Evolutionary conservation across 2,329 filamentous ascomycete species (phyloP), one percentile per base, ranked within the genome.

Genomic region (Venturia aucupariae): DNA sequence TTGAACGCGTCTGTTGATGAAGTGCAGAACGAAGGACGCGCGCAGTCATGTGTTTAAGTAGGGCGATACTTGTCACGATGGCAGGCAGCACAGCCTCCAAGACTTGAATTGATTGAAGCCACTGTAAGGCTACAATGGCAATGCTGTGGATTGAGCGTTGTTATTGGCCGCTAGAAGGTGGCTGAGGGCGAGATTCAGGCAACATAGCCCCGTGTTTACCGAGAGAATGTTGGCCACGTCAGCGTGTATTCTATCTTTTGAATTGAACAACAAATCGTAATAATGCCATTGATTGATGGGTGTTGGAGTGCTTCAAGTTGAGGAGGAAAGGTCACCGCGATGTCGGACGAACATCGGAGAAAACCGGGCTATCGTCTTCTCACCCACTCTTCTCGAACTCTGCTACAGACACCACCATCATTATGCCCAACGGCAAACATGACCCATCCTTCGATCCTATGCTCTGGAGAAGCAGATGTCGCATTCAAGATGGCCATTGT

Each of bases 21-120:
- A 39, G 22, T 38, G 24, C 22, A 38, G 17, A 27, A 38, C 35
- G 59, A 41, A 27, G 13, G 44, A 60, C 38, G 59, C 59, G 41
- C 59, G 59, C 35, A 60, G 35, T 60, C 59, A 60, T 41, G 59
- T 60, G 59, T 44, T 11, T 60, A 60, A 60, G 59, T 60, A 60
- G 35, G 22, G 4, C 15, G 6, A 27, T 27, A 15, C 27, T 41
- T 11, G 11, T 42, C n/a, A 27, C 3, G 22, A 22, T 41, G 22
- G 13, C 22, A 60, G 57, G 57, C 59, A 60, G 59, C 59, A 60
- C 32, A 17, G 59, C 59, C 59, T 41, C 41, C 24, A 15, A 42
- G 7, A 17, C 30, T 42, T 41, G 15, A 13, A 11, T 60, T 4
- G 5, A 60, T 42, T 15, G 22, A 22, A 42, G 22, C 19, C 4